Percentiles rank a stretch among this genome's conserved stretches.
Evolutionary conservation across 2,329 filamentous ascomycete genomes (phyloP).

Genomic region (Penicillium sclerotiorum): DNA sequence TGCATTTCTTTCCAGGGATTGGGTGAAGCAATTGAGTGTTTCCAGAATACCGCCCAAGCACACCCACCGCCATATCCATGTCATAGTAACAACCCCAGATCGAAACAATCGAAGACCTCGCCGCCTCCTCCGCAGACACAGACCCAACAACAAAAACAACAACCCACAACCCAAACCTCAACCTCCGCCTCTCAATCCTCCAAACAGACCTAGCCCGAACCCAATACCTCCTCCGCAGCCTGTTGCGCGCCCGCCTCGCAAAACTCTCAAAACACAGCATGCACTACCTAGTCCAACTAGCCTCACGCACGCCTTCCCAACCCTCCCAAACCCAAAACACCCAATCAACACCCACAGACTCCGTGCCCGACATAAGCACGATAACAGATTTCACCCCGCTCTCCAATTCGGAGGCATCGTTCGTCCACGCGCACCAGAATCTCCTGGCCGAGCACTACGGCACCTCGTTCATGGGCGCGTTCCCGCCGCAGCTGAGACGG

Average conservation of each 20-base stretch:
- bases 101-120: slow-evolving; percentile 66
- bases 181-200: slow-evolving; percentile 90
- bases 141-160: slow-evolving; percentile 38
- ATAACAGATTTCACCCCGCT: slow-evolving; percentile 60
- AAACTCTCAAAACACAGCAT: slow-evolving; percentile 65
- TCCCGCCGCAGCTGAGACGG: slow-evolving; percentile 76
- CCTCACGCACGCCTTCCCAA: slow-evolving; percentile 16
- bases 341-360: slow-evolving; percentile 30
- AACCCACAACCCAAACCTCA: slow-evolving; percentile 87
- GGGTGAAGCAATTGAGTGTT: too few species aligned
- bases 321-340: slow-evolving; percentile 16
- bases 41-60: neutral
- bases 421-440: slow-evolving; percentile 81
- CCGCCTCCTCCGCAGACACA: slow-evolving; percentile 48
- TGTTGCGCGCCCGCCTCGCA: slow-evolving; percentile 79
- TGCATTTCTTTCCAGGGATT: neutral
- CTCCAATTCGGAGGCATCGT: slow-evolving; percentile 75
- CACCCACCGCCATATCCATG: neutral
- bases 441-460: slow-evolving; percentile 84
- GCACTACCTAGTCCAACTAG: slow-evolving; percentile 41
- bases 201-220: slow-evolving; percentile 95
- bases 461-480: slow-evolving; percentile 78
- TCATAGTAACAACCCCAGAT: slow-evolving; percentile 45
- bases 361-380: slow-evolving; percentile 32
- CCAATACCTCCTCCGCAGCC: slow-evolving; percentile 85